Base-by-base conservation (phyloP, 2,329 filamentous ascomycete genomes). In the Triangularia setosa region DNA sequence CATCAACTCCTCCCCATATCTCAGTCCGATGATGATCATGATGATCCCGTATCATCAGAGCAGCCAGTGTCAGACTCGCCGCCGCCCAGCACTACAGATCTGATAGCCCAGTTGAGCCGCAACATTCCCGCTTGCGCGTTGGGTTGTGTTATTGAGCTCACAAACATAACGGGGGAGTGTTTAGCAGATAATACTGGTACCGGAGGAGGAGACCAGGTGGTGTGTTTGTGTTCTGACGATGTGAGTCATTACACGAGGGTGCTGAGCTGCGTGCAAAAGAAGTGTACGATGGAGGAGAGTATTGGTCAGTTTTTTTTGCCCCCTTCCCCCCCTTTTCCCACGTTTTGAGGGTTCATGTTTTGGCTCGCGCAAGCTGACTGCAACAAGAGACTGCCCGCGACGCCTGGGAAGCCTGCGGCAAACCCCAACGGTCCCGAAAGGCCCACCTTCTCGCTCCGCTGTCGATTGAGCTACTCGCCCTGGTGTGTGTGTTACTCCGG, bases 391-490 rank as follows among this genome's bases (percentile, higher is more conserved):
- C 77, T 8, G 73, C 70, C 23, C 68, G 73, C 48, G 64, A 75
- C 21, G 70, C 77, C 53, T 73, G 75, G n/a, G 65, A 73, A 21
- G 70, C 71, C 14, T 81, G 79, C 61, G 60, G 73, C 1, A 65
- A 67, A 16, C 72, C 74, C 11, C 55, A 58, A 9, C 72, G 76
- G n/a, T 73, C 74, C 7, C 73, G 75, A 12, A 74, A 72, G 53
- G 59, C 68, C 0, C 69, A 72, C 4, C 69, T 80, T n/a, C 69
- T 76, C 25, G 72, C 73, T 3, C 68, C 78, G 1, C 69, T 80
- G n/a, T 69, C 73, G 3, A 70, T 78, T 35, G 75, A 80, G 62
- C 63, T 74, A 1, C 70, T 75, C 30, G 78, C 77, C 0, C 69
- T 76, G 23, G 4, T 76, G 1, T 73, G 70, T 35, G 72, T 79